Evolutionary conservation across 805 yeast genomes (phyloP).

Genomic region (Starmerella apicola): DNA sequence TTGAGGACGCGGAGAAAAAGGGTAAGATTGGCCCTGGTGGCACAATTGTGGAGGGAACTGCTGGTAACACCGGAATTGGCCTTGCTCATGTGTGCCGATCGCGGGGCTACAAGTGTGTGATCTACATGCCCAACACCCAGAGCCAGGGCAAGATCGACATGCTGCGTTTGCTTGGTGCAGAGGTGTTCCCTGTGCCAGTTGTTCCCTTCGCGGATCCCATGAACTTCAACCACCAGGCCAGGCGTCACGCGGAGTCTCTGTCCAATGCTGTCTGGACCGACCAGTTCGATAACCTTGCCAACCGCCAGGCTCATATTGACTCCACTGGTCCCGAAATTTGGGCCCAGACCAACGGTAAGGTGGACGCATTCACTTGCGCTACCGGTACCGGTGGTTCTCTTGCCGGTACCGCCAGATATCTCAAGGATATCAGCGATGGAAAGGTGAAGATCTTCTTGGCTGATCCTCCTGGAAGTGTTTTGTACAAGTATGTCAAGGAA

Average conservation of each 20-base stretch:
- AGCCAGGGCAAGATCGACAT: slow-evolving; percentile 68
- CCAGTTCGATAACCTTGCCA: slow-evolving; percentile 81
- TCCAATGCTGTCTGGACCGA: slow-evolving; percentile 85
- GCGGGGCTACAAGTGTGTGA: slow-evolving; percentile 71
- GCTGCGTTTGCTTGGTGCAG: slow-evolving; percentile 66
- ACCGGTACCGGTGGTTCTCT: slow-evolving; percentile 92
- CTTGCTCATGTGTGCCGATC: slow-evolving; percentile 67
- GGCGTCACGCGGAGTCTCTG: slow-evolving; percentile 63
- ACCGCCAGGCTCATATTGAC: slow-evolving; percentile 76
- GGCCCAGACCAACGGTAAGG: slow-evolving; percentile 65
- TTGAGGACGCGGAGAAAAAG: slow-evolving; percentile 63
- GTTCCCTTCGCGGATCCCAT: slow-evolving; percentile 70
- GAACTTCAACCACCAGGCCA: slow-evolving; percentile 80
- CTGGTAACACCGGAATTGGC: slow-evolving; percentile 94
- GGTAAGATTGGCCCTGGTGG: slow-evolving; percentile 58
- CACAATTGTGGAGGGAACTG: slow-evolving; percentile 85
- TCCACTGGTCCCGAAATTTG: slow-evolving; percentile 91
- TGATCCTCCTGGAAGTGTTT: slow-evolving; percentile 87
- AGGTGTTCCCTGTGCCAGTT: slow-evolving; percentile 80
- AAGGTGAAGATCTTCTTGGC: slow-evolving; percentile 57
- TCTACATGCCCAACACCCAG: slow-evolving; percentile 87
- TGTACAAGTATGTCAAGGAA: slow-evolving; percentile 63
- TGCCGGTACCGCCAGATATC: slow-evolving; percentile 71
- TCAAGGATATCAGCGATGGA: slow-evolving; percentile 57
- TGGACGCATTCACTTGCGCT: slow-evolving; percentile 78